Conservation (phyloP, 2,329 filamentous ascomycete genomes). For the Basipetospora chlamydospora region DNA sequence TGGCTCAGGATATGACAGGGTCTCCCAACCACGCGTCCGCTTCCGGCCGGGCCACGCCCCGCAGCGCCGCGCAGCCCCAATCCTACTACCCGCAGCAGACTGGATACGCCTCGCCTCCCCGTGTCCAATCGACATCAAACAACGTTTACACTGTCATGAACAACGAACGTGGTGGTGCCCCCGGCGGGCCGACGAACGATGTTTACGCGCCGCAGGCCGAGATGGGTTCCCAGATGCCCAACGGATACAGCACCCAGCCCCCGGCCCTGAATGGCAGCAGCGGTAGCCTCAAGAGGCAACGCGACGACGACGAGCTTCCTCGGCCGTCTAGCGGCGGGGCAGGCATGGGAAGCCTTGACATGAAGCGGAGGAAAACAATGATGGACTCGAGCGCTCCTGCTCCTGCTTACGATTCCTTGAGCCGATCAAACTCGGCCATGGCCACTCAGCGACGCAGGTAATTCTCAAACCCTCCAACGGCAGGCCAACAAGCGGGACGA, state of each 20-base stretch:
- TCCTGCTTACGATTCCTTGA: conserved; percentile 34
- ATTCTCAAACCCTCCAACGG: conserved; percentile 3
- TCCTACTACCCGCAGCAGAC: conserved; percentile 55
- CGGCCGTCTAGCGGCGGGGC: conserved; percentile 43
- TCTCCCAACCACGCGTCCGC: conserved; percentile 67
- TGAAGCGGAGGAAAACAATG: conserved; percentile 71
- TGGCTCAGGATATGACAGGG: conserved; percentile 69
- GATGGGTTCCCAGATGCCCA: conserved; percentile 34
- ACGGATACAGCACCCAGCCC: conserved; percentile 49
- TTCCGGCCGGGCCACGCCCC: conserved; percentile 73
- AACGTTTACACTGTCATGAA: conserved; percentile 84
- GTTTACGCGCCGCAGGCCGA: conserved; percentile 43
- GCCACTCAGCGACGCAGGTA: conserved; percentile 25
- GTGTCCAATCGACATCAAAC: conserved; percentile 54
- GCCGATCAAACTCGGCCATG: conserved; percentile 30
- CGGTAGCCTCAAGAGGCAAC: conserved; percentile 28
- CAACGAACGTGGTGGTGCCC: conserved; percentile 51
- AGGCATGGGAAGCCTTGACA: conserved; percentile 29
- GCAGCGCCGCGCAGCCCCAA: conserved; percentile 58
- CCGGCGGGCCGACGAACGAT: conserved; percentile 50
- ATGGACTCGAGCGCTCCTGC: conserved; percentile 42
- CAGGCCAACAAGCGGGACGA: conserved; percentile 2
- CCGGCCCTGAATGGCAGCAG: conserved; percentile 50
- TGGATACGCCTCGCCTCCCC: conserved; percentile 68
- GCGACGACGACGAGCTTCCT: conserved; percentile 44